These are phyloP conservation scores for Pseudocercospora musae DNA, from an alignment of 2,329 filamentous ascomycete species.

Conservation along the genomic window DNA sequence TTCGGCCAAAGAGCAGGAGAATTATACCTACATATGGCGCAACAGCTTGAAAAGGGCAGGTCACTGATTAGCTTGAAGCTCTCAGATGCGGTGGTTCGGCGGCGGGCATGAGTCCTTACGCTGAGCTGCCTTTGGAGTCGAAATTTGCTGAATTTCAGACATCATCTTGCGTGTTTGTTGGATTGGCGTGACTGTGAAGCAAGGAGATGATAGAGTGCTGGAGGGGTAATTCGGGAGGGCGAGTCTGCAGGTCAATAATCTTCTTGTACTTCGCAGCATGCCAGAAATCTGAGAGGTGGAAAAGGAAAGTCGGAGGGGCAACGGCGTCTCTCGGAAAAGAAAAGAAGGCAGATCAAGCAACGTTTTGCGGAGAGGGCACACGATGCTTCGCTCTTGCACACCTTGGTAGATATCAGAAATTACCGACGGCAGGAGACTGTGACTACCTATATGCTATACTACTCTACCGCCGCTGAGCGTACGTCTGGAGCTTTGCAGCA, in stretches of 20 bases:
- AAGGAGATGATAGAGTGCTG: neutral
- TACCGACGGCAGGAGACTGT: too few species aligned
- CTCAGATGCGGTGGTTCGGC: neutral
- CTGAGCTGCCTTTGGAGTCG: constrained; percentile 42
- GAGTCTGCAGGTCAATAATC: neutral
- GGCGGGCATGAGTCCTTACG: constrained; percentile 33
- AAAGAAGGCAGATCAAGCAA: neutral
- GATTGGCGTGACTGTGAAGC: neutral
- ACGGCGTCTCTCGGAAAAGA: neutral
- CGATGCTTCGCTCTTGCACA: neutral
- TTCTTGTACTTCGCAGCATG: neutral
- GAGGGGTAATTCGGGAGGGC: neutral
- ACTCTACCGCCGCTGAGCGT: too few species aligned
- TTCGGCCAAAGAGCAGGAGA: neutral
- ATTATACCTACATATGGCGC: constrained; percentile 2
- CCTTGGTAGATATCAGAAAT: too few species aligned
- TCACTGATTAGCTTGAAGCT: neutral
- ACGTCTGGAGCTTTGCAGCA: too few species aligned
- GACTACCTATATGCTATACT: too few species aligned
- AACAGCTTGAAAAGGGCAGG: neutral
- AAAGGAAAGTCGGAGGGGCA: neutral
- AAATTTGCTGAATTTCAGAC: constrained; percentile 45
- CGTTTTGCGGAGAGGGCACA: neutral
- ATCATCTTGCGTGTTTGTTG: constrained; percentile 38
- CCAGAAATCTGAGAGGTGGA: neutral